Conservation (phyloP, 2,329 filamentous ascomycete genomes). For the Teratosphaeria epicoccoides region DNA sequence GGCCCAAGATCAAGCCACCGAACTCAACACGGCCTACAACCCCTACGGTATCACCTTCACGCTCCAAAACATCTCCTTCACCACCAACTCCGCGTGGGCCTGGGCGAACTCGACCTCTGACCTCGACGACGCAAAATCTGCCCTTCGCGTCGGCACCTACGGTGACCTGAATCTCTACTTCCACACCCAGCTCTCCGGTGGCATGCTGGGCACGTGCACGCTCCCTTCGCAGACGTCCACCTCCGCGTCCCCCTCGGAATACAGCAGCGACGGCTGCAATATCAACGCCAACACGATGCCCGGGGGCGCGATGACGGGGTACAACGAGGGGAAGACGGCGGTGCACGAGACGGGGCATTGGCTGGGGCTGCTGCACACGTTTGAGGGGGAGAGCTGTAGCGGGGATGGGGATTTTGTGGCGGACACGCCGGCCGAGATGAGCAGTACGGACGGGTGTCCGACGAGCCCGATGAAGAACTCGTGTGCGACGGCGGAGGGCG, state of each 20-base stretch:
- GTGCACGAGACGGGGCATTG: constrained; percentile 41
- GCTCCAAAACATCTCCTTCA: constrained; percentile 40
- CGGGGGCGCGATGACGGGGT: constrained; percentile 38
- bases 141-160: constrained; percentile 45
- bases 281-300: constrained; percentile 49
- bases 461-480: constrained; percentile 37
- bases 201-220: constrained; percentile 46
- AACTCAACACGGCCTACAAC: constrained; percentile 35
- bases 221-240: constrained; percentile 32
- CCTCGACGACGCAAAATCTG: constrained; percentile 42
- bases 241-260: constrained; percentile 24
- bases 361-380: constrained; percentile 38
- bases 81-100: constrained; percentile 46
- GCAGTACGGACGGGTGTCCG: constrained; percentile 47
- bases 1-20: constrained; percentile 28
- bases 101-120: constrained; percentile 32
- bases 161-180: constrained; percentile 49
- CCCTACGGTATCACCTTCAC: constrained; percentile 43
- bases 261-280: constrained; percentile 47
- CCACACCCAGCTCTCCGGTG: constrained; percentile 41
- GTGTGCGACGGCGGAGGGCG: constrained; percentile 39
- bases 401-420: constrained; percentile 36
- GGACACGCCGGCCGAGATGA: constrained; percentile 33
- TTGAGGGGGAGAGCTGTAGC: constrained; percentile 36
- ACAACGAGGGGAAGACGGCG: constrained; percentile 37